Evolutionary conservation across 1,284 basidiomycete genomes (phyloP), one percentile per base, ranked within the genome.

Genomic region (Spongiforma sp.): DNA sequence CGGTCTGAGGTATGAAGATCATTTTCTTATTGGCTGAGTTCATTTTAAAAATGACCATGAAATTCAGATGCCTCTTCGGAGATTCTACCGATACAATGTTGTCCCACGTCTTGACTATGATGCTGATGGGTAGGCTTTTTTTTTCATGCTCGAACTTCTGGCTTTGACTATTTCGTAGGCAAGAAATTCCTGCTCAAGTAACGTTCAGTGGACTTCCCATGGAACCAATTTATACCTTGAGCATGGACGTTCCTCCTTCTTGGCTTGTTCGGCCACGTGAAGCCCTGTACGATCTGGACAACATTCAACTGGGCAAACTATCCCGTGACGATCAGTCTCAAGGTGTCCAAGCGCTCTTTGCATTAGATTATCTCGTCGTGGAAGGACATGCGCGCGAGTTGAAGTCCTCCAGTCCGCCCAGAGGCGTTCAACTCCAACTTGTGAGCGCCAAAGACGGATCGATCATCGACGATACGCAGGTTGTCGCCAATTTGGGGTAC

Each of bases 401-500:
- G 4, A 73, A 75, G 10, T 86, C 86, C 5, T 83, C 84, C 43
- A 79, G 81, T 7, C 89, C 95, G 3, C 94, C 95, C 0, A 86
- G 94, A 19, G 95, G 95, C 6, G 80, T 96, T 3, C 95, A 95
- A 73, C 83, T 98, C 3, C 93, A 98, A 71, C 85, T 97, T 2
- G 80, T 85, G 9, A 66, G 61, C 26, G 43, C 65, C 46, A 79
- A 81, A 26, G 78, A 86, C 62, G 80, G 80, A 17, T 84, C 75
- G 12, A 60, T 67, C 32, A 59, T 93, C 9, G 92, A 90, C 21
- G 94, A 96, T 69, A 95, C 94, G 0, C 90, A 89, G 66, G 91
- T 99, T 54, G 95, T 98, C 70, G 95, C 94, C 8, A 99, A 99
- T 74, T 81, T 99, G 12, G 98, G 97, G 5, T 99, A 99, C 78